phyloP scores from a whole-genome alignment of 371 early-diverging fungal species.

The Mucor lusitanicus region DNA sequence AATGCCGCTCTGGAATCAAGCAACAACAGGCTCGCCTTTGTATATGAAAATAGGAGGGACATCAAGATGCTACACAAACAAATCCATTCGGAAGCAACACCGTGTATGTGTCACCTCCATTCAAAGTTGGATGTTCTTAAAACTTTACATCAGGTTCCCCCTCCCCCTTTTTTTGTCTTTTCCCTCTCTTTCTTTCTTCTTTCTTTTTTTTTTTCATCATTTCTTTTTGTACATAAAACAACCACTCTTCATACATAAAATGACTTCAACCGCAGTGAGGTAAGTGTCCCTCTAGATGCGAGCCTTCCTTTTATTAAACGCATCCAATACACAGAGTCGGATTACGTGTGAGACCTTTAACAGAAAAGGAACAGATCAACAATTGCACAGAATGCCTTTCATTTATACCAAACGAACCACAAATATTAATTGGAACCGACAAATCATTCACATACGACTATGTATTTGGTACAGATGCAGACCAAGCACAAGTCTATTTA shows the following conservation, averaged over 20 bases:
- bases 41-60: not conserved
- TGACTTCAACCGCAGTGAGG: slow-evolving; percentile 49
- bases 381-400: slow-evolving; percentile 74
- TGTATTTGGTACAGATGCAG: slow-evolving; percentile 72
- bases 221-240: not conserved
- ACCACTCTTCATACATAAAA: not conserved
- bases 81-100: slow-evolving; percentile 14
- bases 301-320: not conserved
- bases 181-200: not conserved
- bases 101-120: slow-evolving; percentile 12
- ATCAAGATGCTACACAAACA: not conserved
- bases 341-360: slow-evolving; percentile 81
- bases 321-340: slow-evolving; percentile 63
- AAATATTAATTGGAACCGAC: slow-evolving; percentile 69
- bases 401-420: slow-evolving; percentile 68
- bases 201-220: not conserved
- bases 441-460: slow-evolving; percentile 88
- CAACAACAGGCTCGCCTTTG: not conserved
- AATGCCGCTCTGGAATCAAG: no score
- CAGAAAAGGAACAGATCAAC: slow-evolving; percentile 73
- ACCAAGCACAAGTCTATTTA: slow-evolving; percentile 79
- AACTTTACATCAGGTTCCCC: slow-evolving; percentile 1
- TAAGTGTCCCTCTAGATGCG: no score
- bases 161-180: slow-evolving; percentile 3
- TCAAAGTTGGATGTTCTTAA: slow-evolving; percentile 4